Evolutionary conservation across 2,329 filamentous ascomycete genomes (phyloP).

Genomic region (Pyrenochaeta sp.): DNA sequence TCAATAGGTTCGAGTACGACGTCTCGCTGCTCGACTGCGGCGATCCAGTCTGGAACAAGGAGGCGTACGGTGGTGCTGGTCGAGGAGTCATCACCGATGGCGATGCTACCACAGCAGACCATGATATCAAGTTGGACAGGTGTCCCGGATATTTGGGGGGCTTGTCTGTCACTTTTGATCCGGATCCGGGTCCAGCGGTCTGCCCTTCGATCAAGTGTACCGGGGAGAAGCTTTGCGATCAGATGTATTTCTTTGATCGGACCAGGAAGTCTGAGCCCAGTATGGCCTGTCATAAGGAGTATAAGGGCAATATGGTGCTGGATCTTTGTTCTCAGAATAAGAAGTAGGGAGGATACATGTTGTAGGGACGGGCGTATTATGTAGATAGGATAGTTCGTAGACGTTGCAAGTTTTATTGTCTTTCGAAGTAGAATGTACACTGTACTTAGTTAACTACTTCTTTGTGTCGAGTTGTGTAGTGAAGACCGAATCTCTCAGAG

Average conservation of each 20-base stretch:
- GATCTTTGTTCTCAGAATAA: conserved; percentile 12
- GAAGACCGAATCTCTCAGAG: no score
- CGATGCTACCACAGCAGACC: conserved; percentile 4
- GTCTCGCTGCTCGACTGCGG: conserved; percentile 22
- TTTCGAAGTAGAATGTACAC: no score
- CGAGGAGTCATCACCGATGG: conserved; percentile 11
- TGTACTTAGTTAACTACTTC: no score
- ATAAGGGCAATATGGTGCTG: conserved; percentile 19
- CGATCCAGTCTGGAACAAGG: background rate
- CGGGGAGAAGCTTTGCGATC: conserved; percentile 8
- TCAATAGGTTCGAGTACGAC: conserved; percentile 18
- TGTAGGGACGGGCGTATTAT: background rate
- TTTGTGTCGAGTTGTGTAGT: no score
- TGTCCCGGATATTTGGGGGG: conserved; percentile 27
- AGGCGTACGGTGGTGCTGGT: background rate
- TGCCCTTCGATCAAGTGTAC: conserved; percentile 20
- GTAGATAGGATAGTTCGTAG: no score
- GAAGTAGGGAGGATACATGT: background rate
- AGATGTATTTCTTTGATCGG: conserved; percentile 24
- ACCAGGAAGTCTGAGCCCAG: conserved; percentile 20
- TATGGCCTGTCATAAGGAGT: conserved; percentile 18
- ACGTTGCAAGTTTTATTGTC: no score
- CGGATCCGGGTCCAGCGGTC: conserved; percentile 1
- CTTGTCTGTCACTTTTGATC: conserved; percentile 13
- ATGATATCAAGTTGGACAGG: conserved; percentile 11